Percentiles rank a stretch among this genome's conserved stretches.
These are phyloP conservation scores for Tetrahymena elliotti DNA, from an alignment of 73 alveolate genomes.

Conservation along the genomic window DNA sequence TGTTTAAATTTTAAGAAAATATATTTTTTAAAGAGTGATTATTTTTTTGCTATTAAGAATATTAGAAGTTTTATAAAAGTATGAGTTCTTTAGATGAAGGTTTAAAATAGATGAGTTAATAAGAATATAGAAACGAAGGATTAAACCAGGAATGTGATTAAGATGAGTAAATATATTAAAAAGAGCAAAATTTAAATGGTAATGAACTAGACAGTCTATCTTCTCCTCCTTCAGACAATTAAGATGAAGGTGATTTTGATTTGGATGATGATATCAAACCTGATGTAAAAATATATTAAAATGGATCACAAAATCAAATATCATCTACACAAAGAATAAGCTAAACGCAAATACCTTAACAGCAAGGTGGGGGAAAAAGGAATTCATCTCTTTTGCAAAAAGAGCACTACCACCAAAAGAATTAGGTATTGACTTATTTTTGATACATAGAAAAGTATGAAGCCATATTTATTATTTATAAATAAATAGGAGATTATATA, in stretches of 20 bases:
- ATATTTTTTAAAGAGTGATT: background rate
- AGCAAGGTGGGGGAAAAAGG: background rate
- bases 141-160: background rate
- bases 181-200: background rate
- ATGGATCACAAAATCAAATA: background rate
- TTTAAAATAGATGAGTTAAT: background rate
- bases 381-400: background rate
- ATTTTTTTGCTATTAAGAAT: background rate
- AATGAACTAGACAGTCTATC: background rate
- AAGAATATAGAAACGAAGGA: background rate
- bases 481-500: constrained; percentile 9
- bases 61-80: background rate
- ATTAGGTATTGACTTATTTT: background rate
- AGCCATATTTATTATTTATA: background rate
- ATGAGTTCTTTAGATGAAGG: background rate
- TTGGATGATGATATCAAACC: background rate
- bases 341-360: background rate
- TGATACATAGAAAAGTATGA: background rate
- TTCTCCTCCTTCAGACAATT: background rate
- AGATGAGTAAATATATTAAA: background rate
- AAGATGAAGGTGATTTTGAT: background rate
- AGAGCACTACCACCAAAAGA: background rate
- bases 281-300: background rate
- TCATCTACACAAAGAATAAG: background rate
- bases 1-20: background rate